Conservation (phyloP, 2,329 filamentous ascomycete species). For the Colletotrichum graminicola region DNA sequence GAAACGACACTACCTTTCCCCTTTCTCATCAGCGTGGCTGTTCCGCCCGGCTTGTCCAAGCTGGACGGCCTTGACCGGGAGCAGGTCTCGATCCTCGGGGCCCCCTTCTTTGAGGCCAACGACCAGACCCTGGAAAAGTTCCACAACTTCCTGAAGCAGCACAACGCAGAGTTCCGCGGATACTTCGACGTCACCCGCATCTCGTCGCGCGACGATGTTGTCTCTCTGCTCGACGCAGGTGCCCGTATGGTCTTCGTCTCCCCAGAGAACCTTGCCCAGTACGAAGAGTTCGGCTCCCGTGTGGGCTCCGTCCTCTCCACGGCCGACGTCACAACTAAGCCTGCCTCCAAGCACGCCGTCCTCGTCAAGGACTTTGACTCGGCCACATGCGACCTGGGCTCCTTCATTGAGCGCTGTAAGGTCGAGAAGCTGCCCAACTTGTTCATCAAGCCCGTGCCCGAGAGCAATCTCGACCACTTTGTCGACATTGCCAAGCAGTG, state of each 20-base stretch:
- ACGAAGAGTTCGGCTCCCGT: conserved; percentile 67
- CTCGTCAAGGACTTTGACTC: conserved; percentile 66
- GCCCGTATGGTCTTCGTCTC: conserved; percentile 87
- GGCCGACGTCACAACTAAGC: conserved; percentile 54
- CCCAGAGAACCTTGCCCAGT: conserved; percentile 73
- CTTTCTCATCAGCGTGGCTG: conserved; percentile 70
- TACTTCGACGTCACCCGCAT: conserved; percentile 84
- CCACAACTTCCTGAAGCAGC: conserved; percentile 61
- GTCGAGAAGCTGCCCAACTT: conserved; percentile 60
- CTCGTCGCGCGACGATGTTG: conserved; percentile 76
- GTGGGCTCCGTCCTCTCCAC: conserved; percentile 66
- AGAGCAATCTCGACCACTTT: conserved; percentile 60
- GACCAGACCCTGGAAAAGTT: conserved; percentile 61
- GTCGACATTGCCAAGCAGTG: conserved; percentile 62
- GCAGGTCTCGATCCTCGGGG: conserved; percentile 70
- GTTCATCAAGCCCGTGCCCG: conserved; percentile 65
- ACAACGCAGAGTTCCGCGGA: conserved; percentile 67
- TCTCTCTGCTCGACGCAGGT: conserved; percentile 86
- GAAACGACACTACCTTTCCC: conserved; percentile 74
- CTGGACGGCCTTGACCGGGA: conserved; percentile 66
- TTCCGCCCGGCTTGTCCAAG: conserved; percentile 61
- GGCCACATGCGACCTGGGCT: conserved; percentile 53
- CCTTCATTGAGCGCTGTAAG: conserved; percentile 60
- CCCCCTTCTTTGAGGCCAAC: conserved; percentile 68
- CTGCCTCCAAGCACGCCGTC: conserved; percentile 62